Conservation (phyloP, 352 stramenopile genomes). For the Phytophthora pseudosyringae region DNA sequence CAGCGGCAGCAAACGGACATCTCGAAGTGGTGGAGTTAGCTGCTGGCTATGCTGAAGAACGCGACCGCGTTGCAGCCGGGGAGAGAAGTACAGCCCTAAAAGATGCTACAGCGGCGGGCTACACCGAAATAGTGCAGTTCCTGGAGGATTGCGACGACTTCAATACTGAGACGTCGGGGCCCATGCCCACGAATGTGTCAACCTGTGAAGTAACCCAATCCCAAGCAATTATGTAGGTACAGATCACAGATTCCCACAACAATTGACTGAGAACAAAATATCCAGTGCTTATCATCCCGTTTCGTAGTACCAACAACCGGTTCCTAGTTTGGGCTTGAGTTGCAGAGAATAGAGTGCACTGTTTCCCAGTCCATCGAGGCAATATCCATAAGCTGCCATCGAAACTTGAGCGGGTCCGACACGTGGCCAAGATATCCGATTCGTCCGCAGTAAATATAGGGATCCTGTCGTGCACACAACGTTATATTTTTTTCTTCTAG, state of each 20-base stretch:
- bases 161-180: no score
- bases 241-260: no score
- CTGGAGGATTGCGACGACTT: conserved; percentile 40
- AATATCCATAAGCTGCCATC: conserved; percentile 4
- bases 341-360: not conserved
- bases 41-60: not conserved
- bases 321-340: not conserved
- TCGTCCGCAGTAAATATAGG: conserved; percentile 1
- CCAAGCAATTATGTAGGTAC: no score
- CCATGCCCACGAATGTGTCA: no score
- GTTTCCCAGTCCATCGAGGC: not conserved
- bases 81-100: no score
- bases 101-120: conserved; percentile 27
- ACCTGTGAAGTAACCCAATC: no score
- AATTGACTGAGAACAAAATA: no score
- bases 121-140: conserved; percentile 47
- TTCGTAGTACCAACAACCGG: no score
- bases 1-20: conserved; percentile 17
- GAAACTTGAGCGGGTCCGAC: not conserved
- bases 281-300: no score
- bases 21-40: conserved; percentile 5
- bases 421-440: conserved; percentile 3
- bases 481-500: not conserved
- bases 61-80: no score
- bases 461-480: not conserved